A percentile compares a stretch with the other conserved stretches of the same genome.
phyloP scores from a whole-genome alignment of 768 basidiomycete genomes.

The Russula griseocarnosa region DNA sequence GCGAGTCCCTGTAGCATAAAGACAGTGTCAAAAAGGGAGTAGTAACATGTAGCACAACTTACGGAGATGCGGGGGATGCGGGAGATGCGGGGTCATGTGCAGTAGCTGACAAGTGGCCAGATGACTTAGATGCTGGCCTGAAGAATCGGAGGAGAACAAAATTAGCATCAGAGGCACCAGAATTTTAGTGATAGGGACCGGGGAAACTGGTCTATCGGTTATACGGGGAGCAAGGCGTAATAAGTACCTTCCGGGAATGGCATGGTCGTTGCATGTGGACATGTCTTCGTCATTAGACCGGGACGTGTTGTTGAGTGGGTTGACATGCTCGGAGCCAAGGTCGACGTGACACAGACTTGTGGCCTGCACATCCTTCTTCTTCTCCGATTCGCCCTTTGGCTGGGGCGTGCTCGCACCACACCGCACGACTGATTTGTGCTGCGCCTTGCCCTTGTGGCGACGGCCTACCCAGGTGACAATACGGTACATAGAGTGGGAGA shows the following conservation, averaged over 20 bases:
- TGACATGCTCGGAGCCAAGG: constrained; percentile 2
- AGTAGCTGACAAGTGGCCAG: not conserved
- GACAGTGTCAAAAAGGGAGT: not conserved
- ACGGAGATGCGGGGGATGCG: constrained; percentile 4
- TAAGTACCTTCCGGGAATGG: constrained; percentile 4
- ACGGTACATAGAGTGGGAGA: not conserved
- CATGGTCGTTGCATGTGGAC: not conserved
- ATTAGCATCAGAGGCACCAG: not conserved
- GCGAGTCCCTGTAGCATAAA: not conserved
- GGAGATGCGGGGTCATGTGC: not conserved
- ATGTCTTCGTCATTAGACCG: not conserved
- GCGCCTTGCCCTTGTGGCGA: constrained; percentile 3
- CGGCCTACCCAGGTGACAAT: constrained; percentile 1
- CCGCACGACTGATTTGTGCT: not conserved
- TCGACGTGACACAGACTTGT: not conserved
- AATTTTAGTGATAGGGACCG: not conserved
- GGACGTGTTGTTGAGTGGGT: not conserved
- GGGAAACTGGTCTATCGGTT: not conserved
- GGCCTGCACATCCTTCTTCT: not conserved
- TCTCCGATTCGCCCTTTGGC: not conserved
- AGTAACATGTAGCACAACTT: not conserved
- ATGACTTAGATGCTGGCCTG: not conserved
- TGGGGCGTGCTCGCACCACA: not conserved
- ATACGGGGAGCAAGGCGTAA: not conserved
- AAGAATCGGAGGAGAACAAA: not conserved